Conservation (phyloP, 495 filamentous ascomycete species). For the Daldinia concentrica region DNA sequence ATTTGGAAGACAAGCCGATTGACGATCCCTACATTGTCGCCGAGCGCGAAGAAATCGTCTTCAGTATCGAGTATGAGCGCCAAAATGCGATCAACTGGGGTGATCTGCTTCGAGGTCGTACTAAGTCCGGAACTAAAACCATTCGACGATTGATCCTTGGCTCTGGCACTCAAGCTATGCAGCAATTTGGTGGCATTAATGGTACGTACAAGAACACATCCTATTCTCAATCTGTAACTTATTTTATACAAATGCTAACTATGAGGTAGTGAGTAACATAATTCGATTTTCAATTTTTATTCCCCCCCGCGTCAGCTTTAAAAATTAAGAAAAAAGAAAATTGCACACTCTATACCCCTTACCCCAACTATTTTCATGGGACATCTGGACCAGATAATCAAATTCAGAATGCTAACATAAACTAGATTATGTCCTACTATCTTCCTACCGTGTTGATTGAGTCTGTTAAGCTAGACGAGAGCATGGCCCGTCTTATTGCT, state of each 20-base stretch:
- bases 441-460: conserved; percentile 55
- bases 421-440: conserved; percentile 52
- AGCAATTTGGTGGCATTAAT: conserved; percentile 51
- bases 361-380: background rate
- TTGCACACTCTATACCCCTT: background rate
- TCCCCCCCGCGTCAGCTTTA: too few relatives aligned
- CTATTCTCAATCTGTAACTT: background rate
- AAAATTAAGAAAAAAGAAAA: background rate
- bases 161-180: conserved; percentile 52
- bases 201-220: conserved; percentile 21
- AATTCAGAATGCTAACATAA: conserved; percentile 29
- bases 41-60: conserved; percentile 43
- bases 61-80: conserved; percentile 45
- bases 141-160: conserved; percentile 48
- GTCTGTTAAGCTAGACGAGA: conserved; percentile 50
- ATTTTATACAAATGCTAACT: conserved; percentile 40
- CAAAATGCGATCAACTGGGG: conserved; percentile 42
- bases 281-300: conserved; percentile 9
- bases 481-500: conserved; percentile 47
- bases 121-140: conserved; percentile 45
- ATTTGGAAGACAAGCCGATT: conserved; percentile 44
- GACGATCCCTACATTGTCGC: conserved; percentile 43
- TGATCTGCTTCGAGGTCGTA: conserved; percentile 40
- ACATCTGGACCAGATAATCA: background rate
- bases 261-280: conserved; percentile 48